These are phyloP conservation scores for Auxenochlorella pyrenoidosa DNA, from an alignment of 139 green algal genomes.

Conservation along the genomic window DNA sequence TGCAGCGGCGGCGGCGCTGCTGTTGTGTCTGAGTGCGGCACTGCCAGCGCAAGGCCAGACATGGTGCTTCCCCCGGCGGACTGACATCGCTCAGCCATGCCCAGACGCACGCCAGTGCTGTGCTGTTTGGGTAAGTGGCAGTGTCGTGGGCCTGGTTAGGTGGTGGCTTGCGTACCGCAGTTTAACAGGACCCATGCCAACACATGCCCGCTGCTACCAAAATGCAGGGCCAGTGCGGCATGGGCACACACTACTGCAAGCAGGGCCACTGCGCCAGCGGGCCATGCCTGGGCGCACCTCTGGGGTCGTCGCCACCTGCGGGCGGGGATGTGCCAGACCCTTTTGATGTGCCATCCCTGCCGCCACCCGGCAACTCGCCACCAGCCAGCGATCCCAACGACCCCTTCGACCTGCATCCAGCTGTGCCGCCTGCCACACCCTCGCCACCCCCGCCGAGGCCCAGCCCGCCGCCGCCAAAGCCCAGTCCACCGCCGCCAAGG, in stretches of 20 bases:
- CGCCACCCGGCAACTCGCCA: neutral
- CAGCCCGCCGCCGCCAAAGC: neutral
- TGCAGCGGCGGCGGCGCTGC: neutral
- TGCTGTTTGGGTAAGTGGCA: conserved; percentile 8
- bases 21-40: neutral
- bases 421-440: neutral
- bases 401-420: neutral
- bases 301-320: neutral
- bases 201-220: neutral
- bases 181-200: neutral
- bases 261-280: conserved; percentile 23
- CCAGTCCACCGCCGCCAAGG: neutral
- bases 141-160: too few relatives aligned
- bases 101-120: neutral
- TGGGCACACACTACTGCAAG: conserved; percentile 22
- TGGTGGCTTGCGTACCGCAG: neutral
- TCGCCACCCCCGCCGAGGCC: neutral
- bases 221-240: conserved; percentile 28
- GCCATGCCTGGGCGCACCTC: neutral
- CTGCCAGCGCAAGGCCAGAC: neutral
- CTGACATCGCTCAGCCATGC: neutral
- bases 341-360: neutral
- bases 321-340: neutral
- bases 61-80: conserved; percentile 2
- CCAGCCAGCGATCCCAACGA: neutral